These are phyloP conservation scores for Cutaneotrichosporon arboriforme DNA, from an alignment of 1,284 basidiomycete species.

Conservation along the genomic window DNA sequence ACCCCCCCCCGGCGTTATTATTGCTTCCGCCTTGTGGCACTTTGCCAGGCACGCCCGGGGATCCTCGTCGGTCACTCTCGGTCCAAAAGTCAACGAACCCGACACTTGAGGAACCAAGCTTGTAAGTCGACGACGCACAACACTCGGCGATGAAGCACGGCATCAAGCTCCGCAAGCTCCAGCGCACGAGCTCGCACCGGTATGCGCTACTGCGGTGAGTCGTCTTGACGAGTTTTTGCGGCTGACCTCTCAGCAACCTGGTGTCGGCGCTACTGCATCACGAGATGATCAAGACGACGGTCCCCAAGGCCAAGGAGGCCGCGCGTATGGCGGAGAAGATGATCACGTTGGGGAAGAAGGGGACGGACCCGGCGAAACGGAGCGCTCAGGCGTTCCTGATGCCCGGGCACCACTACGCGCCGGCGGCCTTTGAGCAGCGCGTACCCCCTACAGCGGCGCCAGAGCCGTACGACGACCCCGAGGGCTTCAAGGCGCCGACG, in stretches of 20 bases:
- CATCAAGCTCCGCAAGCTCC: conserved; percentile 78
- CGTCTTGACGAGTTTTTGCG: not conserved
- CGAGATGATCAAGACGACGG: conserved; percentile 92
- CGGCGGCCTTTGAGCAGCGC: conserved; percentile 24
- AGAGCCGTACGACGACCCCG: conserved; percentile 25
- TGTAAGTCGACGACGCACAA: not conserved
- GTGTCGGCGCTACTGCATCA: conserved; percentile 93
- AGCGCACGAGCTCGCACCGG: conserved; percentile 76
- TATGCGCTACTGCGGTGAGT: conserved; percentile 76
- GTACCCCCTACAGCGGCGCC: conserved; percentile 6
- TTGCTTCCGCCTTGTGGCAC: conserved; percentile 6
- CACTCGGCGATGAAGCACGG: conserved; percentile 79
- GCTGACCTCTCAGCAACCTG: conserved; percentile 67
- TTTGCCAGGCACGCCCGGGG: not conserved
- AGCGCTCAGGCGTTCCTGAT: conserved; percentile 71
- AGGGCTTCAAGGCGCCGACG: conserved; percentile 45
- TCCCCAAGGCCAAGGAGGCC: conserved; percentile 91
- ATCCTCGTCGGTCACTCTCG: not conserved
- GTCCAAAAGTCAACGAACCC: conserved; percentile 13
- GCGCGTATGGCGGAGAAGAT: conserved; percentile 92
- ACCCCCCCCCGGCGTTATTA: conserved; percentile 3
- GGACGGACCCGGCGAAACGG: conserved; percentile 59
- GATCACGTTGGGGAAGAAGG: conserved; percentile 81
- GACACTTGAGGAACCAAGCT: too few relatives aligned
- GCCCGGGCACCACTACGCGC: conserved; percentile 29